Evolutionary conservation across 345 rosid genomes (phyloP).

Genomic region (Cochlearia excelsa): DNA sequence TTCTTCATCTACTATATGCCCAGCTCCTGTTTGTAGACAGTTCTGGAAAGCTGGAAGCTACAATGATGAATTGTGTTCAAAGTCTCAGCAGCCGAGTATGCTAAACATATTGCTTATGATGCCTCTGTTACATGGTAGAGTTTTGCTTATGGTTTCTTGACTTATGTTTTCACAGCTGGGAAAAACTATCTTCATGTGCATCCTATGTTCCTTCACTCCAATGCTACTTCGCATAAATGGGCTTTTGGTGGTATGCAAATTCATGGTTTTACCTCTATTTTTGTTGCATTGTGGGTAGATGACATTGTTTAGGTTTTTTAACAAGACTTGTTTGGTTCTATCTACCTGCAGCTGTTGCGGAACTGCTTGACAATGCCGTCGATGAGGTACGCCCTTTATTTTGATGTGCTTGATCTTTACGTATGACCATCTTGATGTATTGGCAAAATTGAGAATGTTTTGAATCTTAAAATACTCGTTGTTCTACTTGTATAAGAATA

Average conservation of each 20-base stretch:
- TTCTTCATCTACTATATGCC: slow-evolving; percentile 47
- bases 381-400: slow-evolving; percentile 62
- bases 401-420: slow-evolving; percentile 12
- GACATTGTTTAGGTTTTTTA: slow-evolving; percentile 14
- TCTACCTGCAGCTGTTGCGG: slow-evolving; percentile 76
- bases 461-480: neutral
- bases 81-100: slow-evolving; percentile 62
- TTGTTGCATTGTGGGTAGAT: neutral
- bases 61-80: slow-evolving; percentile 43
- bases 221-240: slow-evolving; percentile 99
- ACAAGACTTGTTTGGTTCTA: slow-evolving; percentile 19
- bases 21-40: slow-evolving; percentile 81
- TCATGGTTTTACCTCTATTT: neutral
- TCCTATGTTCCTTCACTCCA: slow-evolving; percentile 96
- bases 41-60: slow-evolving; percentile 96
- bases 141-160: slow-evolving; percentile 12
- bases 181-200: slow-evolving; percentile 82
- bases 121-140: neutral
- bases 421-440: slow-evolving; percentile 6
- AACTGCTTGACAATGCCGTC: slow-evolving; percentile 88
- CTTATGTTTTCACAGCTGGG: slow-evolving; percentile 45
- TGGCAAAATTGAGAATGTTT: neutral
- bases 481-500: neutral
- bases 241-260: slow-evolving; percentile 83
- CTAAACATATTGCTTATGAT: neutral